phyloP scores from a whole-genome alignment of 2,329 filamentous ascomycete species.

The Achaetomium macrosporum region DNA sequence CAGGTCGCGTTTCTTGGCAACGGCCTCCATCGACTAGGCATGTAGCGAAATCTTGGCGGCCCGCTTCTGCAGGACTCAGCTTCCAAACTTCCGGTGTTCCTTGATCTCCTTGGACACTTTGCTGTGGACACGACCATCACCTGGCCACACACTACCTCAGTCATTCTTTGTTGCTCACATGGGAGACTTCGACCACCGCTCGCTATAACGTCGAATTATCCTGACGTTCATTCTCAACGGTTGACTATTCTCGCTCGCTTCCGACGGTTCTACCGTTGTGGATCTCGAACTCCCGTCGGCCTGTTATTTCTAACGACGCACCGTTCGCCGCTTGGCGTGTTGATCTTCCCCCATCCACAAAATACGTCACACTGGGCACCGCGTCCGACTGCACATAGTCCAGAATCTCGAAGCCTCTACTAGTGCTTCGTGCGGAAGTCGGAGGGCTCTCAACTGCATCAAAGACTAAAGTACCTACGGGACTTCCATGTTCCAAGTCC shows the following conservation, averaged over 20 bases:
- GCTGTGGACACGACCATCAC: not conserved
- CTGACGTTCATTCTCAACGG: constrained; percentile 12
- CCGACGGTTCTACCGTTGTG: not conserved
- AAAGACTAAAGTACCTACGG: not conserved
- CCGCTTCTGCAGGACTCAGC: constrained; percentile 7
- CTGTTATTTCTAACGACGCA: not conserved
- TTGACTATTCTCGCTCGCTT: not conserved
- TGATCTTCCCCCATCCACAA: not conserved
- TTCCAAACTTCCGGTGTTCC: constrained; percentile 3
- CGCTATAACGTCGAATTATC: constrained; percentile 15
- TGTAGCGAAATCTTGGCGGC: not conserved
- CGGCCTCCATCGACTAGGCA: not conserved
- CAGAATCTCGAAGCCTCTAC: not conserved
- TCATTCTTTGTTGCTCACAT: not conserved
- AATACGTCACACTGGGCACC: constrained; percentile 10
- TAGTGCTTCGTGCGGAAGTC: not conserved
- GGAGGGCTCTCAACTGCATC: not conserved
- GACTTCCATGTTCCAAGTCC: not conserved
- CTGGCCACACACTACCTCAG: not conserved
- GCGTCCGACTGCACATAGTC: not conserved
- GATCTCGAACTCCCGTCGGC: constrained; percentile 6
- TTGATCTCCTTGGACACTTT: not conserved
- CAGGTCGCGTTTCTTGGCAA: not conserved
- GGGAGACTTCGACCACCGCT: constrained; percentile 15
- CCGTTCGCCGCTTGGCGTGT: constrained; percentile 9